Percentiles rank a stretch among this genome's conserved stretches.
Conservation (phyloP, 1,284 basidiomycete genomes). For the Rhodotorula sp. region DNA sequence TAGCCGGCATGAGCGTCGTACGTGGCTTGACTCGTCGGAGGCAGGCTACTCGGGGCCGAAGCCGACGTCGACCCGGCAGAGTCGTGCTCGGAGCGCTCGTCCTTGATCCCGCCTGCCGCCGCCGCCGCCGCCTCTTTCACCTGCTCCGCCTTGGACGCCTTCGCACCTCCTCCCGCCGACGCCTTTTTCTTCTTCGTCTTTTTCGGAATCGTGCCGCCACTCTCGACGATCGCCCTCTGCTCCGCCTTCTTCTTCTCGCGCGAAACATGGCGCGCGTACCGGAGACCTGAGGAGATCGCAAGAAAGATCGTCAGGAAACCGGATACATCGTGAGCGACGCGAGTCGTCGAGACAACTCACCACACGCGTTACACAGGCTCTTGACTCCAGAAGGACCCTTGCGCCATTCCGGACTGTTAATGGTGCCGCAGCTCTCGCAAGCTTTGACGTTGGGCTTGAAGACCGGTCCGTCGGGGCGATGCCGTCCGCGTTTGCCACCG, state of each 20-base stretch:
- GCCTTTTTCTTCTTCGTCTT: constrained; percentile 12
- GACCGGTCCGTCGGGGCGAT: constrained; percentile 26
- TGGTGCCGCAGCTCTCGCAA: constrained; percentile 79
- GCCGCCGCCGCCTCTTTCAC: background rate
- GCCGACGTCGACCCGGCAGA: background rate
- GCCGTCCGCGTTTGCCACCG: constrained; percentile 60
- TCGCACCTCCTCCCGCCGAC: constrained; percentile 1
- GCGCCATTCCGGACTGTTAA: constrained; percentile 88
- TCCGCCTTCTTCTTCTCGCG: constrained; percentile 32
- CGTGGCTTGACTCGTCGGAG: background rate
- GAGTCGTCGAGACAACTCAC: constrained; percentile 53
- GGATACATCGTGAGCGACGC: background rate
- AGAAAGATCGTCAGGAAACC: too few species aligned
- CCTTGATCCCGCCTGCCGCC: background rate
- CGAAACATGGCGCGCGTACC: constrained; percentile 35
- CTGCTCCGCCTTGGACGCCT: background rate
- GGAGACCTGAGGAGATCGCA: constrained; percentile 12
- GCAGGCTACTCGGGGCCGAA: background rate
- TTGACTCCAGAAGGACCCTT: constrained; percentile 80
- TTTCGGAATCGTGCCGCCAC: too few species aligned
- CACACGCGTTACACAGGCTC: constrained; percentile 78
- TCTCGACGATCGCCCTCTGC: constrained; percentile 17
- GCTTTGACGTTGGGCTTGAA: constrained; percentile 61
- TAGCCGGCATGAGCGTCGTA: constrained; percentile 4
- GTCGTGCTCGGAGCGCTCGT: background rate